Evolutionary conservation across 2,329 filamentous ascomycete genomes (phyloP).

Genomic region (Aspergillus persii): DNA sequence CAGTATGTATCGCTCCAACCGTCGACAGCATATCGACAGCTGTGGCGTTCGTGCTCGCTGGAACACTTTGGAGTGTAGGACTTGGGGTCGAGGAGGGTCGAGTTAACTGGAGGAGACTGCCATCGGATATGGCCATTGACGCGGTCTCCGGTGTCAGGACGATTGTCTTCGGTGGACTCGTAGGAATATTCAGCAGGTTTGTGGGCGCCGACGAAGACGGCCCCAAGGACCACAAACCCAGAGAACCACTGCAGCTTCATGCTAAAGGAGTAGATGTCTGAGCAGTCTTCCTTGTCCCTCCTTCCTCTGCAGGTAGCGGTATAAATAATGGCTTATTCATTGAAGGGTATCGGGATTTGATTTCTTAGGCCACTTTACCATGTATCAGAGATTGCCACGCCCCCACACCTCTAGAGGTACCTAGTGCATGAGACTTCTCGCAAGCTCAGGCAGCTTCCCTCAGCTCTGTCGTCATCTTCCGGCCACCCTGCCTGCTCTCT

Average conservation of each 20-base stretch:
- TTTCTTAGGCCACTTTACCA: too few relatives aligned
- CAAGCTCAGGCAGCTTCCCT: too few relatives aligned
- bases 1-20: conserved; percentile 14
- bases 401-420: too few relatives aligned
- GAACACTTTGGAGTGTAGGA: neutral
- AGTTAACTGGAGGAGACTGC: conserved; percentile 7
- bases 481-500: too few relatives aligned
- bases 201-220: conserved; percentile 16
- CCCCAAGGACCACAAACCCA: conserved; percentile 8
- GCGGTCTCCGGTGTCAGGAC: conserved; percentile 1
- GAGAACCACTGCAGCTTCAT: conserved; percentile 14
- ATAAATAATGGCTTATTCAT: neutral
- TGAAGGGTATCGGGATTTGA: too few relatives aligned
- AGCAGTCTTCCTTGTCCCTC: too few relatives aligned
- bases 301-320: too few relatives aligned
- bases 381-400: too few relatives aligned
- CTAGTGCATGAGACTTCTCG: too few relatives aligned
- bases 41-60: conserved; percentile 1
- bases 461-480: too few relatives aligned
- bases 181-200: conserved; percentile 14
- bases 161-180: conserved; percentile 8
- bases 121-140: neutral
- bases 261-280: neutral
- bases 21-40: conserved; percentile 16
- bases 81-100: conserved; percentile 2